Evolutionary conservation across 176 grass and related monocot genomes (phyloP).

Genomic region (Cenchrus purpureus): DNA sequence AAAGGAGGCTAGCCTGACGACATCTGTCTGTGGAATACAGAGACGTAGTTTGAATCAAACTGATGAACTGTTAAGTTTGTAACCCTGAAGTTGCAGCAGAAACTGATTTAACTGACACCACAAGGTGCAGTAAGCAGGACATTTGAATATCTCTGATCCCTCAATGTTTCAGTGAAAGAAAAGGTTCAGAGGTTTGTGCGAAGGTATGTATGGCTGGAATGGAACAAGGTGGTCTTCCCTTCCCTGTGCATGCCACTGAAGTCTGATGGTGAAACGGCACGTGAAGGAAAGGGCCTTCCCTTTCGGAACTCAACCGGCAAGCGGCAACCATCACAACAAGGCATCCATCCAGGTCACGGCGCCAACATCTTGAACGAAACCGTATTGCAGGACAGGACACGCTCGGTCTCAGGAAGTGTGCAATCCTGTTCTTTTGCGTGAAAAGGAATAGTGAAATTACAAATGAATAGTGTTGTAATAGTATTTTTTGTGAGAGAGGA

Average conservation of each 20-base stretch:
- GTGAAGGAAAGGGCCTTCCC: background rate
- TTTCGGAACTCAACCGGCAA: background rate
- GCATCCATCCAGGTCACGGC: background rate
- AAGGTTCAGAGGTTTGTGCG: background rate
- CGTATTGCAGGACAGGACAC: background rate
- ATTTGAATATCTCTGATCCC: background rate
- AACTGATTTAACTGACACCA: background rate
- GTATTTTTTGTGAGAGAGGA: no score
- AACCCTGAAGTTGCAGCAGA: background rate
- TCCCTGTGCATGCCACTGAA: no score
- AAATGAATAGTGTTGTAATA: no score
- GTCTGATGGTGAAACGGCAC: background rate
- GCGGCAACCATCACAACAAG: background rate
- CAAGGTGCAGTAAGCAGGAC: background rate
- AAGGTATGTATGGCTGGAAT: background rate
- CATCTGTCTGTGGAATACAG: background rate
- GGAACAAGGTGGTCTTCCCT: no score
- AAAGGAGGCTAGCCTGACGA: background rate
- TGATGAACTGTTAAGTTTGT: background rate
- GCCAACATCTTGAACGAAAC: background rate
- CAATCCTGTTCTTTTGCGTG: no score
- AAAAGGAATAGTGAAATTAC: no score
- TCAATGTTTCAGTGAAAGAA: background rate
- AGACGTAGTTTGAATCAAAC: background rate
- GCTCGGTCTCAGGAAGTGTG: constrained; percentile 31